phyloP scores from a whole-genome alignment of 176 grass and related monocot genomes.

The Pontederia paniculata region DNA sequence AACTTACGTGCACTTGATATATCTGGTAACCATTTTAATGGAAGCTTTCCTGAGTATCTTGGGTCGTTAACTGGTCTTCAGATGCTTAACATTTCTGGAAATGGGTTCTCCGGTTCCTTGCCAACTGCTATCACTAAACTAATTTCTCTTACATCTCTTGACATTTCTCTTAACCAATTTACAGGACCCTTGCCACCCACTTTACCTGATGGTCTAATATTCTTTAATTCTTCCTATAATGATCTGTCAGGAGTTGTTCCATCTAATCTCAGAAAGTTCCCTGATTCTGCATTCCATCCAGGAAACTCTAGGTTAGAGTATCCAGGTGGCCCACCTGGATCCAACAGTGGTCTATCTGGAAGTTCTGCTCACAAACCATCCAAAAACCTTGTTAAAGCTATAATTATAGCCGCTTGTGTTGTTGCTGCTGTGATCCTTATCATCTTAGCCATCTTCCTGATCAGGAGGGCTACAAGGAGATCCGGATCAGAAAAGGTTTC shows the following conservation, averaged over 20 bases:
- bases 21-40: conserved; percentile 73
- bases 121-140: conserved; percentile 53
- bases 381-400: conserved; percentile 38
- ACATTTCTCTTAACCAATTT: conserved; percentile 75
- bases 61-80: conserved; percentile 49
- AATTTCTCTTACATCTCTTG: conserved; percentile 47
- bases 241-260: conserved; percentile 87
- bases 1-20: conserved; percentile 70
- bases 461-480: conserved; percentile 43
- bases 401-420: conserved; percentile 48
- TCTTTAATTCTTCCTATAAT: conserved; percentile 86
- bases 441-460: conserved; percentile 40
- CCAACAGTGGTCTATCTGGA: conserved; percentile 31
- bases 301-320: conserved; percentile 77
- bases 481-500: conserved; percentile 67
- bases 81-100: conserved; percentile 71
- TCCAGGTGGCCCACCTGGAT: conserved; percentile 49
- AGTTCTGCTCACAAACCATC: conserved; percentile 32
- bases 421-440: conserved; percentile 56
- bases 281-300: conserved; percentile 96
- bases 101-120: conserved; percentile 74
- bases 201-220: conserved; percentile 48
- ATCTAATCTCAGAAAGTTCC: conserved; percentile 78
- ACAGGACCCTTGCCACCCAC: conserved; percentile 55
- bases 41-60: conserved; percentile 68